A percentile compares a stretch with the other conserved stretches of the same genome.
Evolutionary conservation across 2,329 filamentous ascomycete genomes (phyloP).

Genomic region (Fusarium caatingaense): DNA sequence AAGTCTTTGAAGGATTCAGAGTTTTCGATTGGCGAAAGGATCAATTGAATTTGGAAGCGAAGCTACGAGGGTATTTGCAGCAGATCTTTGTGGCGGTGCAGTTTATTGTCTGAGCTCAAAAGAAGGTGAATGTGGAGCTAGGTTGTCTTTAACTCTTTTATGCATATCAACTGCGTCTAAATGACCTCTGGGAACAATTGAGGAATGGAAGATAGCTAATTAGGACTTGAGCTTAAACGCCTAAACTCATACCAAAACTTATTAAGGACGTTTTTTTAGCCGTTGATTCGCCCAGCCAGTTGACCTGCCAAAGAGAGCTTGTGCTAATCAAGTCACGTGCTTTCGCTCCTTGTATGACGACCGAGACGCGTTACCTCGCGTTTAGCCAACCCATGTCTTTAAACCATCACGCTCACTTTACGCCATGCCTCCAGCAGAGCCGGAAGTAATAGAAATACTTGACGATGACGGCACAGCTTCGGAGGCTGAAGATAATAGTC

Average conservation of each 20-base stretch:
- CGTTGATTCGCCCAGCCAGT: background rate
- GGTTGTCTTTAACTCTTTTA: background rate
- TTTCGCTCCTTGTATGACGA: conserved; percentile 28
- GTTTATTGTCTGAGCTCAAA: background rate
- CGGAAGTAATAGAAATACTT: conserved; percentile 44
- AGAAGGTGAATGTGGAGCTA: background rate
- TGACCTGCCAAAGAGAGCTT: background rate
- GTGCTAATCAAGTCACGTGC: conserved; percentile 35
- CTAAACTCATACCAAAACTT: background rate
- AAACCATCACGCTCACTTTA: background rate
- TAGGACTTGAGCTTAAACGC: background rate
- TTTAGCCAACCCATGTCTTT: conserved; percentile 1
- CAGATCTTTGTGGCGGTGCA: conserved; percentile 32
- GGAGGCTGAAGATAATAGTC: conserved; percentile 27
- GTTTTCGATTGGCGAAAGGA: conserved; percentile 12
- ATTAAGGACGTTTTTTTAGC: background rate
- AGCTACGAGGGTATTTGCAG: background rate
- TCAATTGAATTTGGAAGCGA: conserved; percentile 1
- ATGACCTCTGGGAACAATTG: background rate
- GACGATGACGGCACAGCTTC: conserved; percentile 43
- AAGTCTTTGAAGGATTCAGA: background rate
- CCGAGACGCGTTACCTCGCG: conserved; percentile 33
- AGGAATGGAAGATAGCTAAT: background rate
- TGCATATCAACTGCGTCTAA: background rate
- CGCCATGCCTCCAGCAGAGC: conserved; percentile 27